These are phyloP conservation scores for Ophiocordyceps camponoti-floridani DNA, from an alignment of 2,329 filamentous ascomycete species.

Conservation along the genomic window DNA sequence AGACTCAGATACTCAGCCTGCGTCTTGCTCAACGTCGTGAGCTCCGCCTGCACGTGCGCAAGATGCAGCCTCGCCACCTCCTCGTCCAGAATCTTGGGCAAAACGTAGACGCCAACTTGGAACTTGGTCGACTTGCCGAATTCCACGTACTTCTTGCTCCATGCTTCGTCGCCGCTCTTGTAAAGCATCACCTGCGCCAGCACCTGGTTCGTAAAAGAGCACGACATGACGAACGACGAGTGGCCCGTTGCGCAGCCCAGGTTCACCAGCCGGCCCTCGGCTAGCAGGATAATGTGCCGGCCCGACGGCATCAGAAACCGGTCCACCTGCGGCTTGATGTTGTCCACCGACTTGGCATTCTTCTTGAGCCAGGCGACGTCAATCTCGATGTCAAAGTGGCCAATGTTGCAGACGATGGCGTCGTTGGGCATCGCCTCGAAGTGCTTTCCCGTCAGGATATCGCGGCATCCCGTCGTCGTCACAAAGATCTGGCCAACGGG, in stretches of 20 bases:
- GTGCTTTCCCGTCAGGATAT: constrained; percentile 83
- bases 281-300: constrained; percentile 94
- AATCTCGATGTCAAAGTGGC: constrained; percentile 99
- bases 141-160: constrained; percentile 87
- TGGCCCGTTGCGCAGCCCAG: constrained; percentile 96
- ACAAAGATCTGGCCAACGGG: constrained; percentile 89
- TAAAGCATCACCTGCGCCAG: constrained; percentile 96
- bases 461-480: constrained; percentile 96
- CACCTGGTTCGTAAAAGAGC: constrained; percentile 99
- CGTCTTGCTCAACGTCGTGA: constrained; percentile 65
- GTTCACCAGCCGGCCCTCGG: constrained; percentile 98
- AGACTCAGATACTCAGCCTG: constrained; percentile 95
- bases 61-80: constrained; percentile 92
- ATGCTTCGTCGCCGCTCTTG: constrained; percentile 79
- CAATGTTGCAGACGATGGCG: constrained; percentile 99
- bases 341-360: constrained; percentile 82
- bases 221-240: constrained; percentile 99
- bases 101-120: constrained; percentile 81
- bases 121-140: constrained; percentile 89
- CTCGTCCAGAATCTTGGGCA: constrained; percentile 95
- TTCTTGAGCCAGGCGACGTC: constrained; percentile 99
- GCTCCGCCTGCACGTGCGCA: constrained; percentile 83
- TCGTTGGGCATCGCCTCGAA: constrained; percentile 95
- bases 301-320: constrained; percentile 88
- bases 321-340: constrained; percentile 99